phyloP scores from a whole-genome alignment of 345 rosid species.

The Acer campestre region DNA sequence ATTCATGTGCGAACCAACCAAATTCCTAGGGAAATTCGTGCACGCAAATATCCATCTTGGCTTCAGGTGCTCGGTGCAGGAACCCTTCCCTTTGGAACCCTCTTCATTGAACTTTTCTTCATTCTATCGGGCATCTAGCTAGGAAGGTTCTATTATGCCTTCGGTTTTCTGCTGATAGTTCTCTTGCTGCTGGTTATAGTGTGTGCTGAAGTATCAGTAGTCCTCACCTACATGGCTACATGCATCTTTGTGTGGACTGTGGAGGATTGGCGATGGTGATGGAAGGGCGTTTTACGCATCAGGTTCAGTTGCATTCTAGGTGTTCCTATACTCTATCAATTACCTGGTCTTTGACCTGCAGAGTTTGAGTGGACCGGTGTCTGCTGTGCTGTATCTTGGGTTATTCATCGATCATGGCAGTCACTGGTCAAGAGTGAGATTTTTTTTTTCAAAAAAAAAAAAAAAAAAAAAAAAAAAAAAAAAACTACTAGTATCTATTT shows the following conservation, averaged over 20 bases:
- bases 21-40: conserved; percentile 85
- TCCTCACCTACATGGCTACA: conserved; percentile 52
- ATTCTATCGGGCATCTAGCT: conserved; percentile 88
- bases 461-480: no score
- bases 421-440: conserved; percentile 27
- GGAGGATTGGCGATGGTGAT: conserved; percentile 93
- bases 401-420: conserved; percentile 70
- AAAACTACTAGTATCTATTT: no score
- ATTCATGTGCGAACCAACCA: conserved; percentile 67
- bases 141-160: conserved; percentile 77
- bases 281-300: conserved; percentile 87
- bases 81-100: conserved; percentile 78
- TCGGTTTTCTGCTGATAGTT: conserved; percentile 74
- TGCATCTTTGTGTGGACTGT: conserved; percentile 89
- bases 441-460: no score
- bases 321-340: conserved; percentile 74
- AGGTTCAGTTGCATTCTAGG: conserved; percentile 76
- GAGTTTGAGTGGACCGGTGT: conserved; percentile 79
- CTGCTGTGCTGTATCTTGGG: conserved; percentile 79
- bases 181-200: conserved; percentile 61
- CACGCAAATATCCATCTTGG: conserved; percentile 82
- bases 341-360: conserved; percentile 78
- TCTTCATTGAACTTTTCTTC: conserved; percentile 80
- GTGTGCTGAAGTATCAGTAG: conserved; percentile 82
- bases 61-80: conserved; percentile 89